Evolutionary conservation across 106 monocot species (phyloP), one percentile per base, ranked within the genome.

Genomic region (Agapanthus africanus): DNA sequence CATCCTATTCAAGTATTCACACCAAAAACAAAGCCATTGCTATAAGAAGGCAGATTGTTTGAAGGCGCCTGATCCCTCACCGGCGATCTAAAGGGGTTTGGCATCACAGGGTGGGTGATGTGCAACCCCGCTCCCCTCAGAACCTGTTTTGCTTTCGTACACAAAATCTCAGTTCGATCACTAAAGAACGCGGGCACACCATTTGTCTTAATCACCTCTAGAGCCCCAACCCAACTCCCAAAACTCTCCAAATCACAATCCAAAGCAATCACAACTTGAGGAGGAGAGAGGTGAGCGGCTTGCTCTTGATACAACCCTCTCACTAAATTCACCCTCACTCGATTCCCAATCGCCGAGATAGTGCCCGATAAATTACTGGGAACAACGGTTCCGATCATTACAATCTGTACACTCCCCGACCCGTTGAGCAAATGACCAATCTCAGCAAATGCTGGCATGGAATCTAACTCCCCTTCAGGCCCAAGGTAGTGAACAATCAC

Each of bases 401-500:
- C 67, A 11, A 85, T 75, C 68, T 81, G 77, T n/a, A 85, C 39
- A 44, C 47, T 71, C 9, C 85, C 85, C 33, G 50, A 70, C 2
- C 80, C 77, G 34, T 78, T 70, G 22, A 85, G 71, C 74, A 85
- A 51, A 63, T 78, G 77, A 7, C 74, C 61, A 16, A 81, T 78
- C 78, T 85, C 85, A 1, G 26, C 23, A 38, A 81, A 85, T 4
- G 81, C 78, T 2, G 78, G 67, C 74, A 85, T 63, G 78, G 78
- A 85, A 32, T 81, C 85, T 19, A 85, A 68, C 72, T 85, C 81
- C 18, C 27, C 74, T 25, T 81, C 81, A 7, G 85, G 85, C n/a
- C 81, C 81, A 32, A 85, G 64, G 59, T 85, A 85, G 47, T 85
- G 85, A 71, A 85, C 71, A 32, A 81, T 59, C 49, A 81, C 85